Base-by-base conservation (phyloP, 2,329 filamentous ascomycete genomes). In the Verticillium dahliae region DNA sequence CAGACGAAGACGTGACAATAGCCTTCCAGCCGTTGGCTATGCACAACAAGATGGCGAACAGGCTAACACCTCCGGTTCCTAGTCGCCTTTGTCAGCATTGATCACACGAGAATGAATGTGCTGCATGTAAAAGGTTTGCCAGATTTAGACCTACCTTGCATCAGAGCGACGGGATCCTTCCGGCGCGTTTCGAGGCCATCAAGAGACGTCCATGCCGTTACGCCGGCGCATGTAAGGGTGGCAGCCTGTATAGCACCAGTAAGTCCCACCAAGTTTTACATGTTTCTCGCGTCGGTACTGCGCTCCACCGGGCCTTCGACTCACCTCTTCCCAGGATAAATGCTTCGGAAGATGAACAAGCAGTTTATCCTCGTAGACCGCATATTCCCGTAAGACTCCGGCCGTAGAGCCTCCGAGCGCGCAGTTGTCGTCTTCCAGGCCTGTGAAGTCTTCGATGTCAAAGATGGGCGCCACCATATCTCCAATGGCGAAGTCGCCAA, bases 1-100 rank as follows among this genome's bases (percentile, higher is more conserved):
- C 67, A 3, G 69, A 71, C 1, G 70, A 71, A 1, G 70, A 71
- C 6, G 69, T 70, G 59, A 72, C 67, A 60, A 71, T 71, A 5
- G 67, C 65, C n/a, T 60, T 55, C 13, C 68, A 59, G 11, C 67
- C 69, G 11, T 58, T 63, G 5, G 67, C 70, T 31, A 70, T 60
- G 34, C 65, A 67, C 13, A 72, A 41, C 11, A 69, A 52, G 14
- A 70, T 60, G 14, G 66, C 65, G 34, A 69, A 69, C 63, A 70
- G 58, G 62, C 68, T 70, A 15, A 72, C 70, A 22, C 70, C 70
- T 6, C 70, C 68, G 2, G 69, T 71, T 31, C 69, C 69, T 67
- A 61, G 5, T 3, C 27, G 6, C 13, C 1, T n/a, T 39, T 6
- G 35, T 45, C 31, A 59, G 35, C 1, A n/a, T 3, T n/a, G 2